Evolutionary conservation across 306 rosid genomes (phyloP).

Genomic region (peach (Prunus persica)): DNA sequence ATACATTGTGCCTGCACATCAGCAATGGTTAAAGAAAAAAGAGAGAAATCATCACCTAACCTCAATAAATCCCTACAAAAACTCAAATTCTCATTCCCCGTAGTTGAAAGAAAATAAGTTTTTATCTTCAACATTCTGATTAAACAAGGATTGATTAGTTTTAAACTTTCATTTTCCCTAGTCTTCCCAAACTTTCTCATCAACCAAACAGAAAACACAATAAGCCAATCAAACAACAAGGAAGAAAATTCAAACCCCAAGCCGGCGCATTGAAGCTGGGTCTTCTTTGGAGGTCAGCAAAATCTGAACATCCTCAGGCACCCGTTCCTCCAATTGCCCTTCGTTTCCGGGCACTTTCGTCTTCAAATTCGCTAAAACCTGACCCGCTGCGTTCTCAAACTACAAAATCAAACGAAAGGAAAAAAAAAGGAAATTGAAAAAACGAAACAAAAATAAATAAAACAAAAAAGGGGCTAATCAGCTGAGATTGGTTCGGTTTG

Average conservation of each 20-base stretch:
- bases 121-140: too few relatives aligned
- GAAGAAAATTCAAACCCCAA: conserved; percentile 55
- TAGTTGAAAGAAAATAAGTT: neutral
- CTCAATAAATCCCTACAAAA: neutral
- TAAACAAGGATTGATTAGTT: neutral
- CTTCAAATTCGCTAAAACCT: conserved; percentile 77
- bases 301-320: conserved; percentile 81
- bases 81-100: neutral
- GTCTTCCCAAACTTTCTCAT: neutral
- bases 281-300: conserved; percentile 88
- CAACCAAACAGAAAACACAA: neutral
- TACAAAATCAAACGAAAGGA: conserved; percentile 14
- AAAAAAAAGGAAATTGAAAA: neutral
- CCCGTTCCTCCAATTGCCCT: conserved; percentile 83
- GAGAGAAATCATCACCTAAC: neutral
- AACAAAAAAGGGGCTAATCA: neutral
- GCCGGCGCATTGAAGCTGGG: conserved; percentile 67
- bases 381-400: conserved; percentile 96
- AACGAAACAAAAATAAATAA: neutral
- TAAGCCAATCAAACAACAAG: neutral
- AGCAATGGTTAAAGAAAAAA: neutral
- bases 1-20: conserved; percentile 71
- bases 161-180: neutral
- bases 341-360: conserved; percentile 81
- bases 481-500: neutral